Evolutionary conservation across 108 stramenopile genomes (phyloP).

Genomic region (Cyclotella cryptica): DNA sequence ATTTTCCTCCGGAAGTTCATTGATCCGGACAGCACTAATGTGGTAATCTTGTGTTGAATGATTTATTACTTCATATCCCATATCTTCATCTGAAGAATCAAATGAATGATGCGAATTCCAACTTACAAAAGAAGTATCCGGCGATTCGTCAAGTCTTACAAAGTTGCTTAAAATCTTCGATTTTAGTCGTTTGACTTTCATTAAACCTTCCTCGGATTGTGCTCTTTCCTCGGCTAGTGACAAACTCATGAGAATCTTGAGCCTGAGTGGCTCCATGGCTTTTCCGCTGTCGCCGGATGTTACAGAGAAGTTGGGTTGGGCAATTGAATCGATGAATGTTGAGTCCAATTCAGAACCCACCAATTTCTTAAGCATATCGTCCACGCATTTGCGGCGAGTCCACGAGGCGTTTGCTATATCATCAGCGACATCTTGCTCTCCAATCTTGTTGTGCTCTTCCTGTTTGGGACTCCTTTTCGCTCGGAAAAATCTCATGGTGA

Average conservation of each 20-base stretch:
- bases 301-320: neutral
- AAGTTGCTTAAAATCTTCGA: constrained; percentile 4
- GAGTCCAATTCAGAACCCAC: neutral
- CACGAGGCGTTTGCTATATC: neutral
- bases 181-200: neutral
- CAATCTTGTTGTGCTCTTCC: neutral
- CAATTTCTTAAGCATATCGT: neutral
- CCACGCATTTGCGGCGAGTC: neutral
- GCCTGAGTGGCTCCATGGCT: neutral
- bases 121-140: neutral
- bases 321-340: neutral
- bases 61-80: constrained; percentile 1
- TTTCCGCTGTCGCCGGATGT: too few species aligned
- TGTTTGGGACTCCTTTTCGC: neutral
- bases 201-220: neutral
- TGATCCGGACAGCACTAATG: neutral
- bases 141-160: neutral
- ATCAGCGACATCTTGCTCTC: neutral
- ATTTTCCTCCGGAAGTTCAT: neutral
- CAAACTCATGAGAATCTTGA: neutral
- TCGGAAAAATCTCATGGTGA: neutral
- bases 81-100: neutral
- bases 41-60: neutral
- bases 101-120: constrained; percentile 1
- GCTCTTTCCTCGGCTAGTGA: neutral